phyloP scores from a whole-genome alignment of 257 asterid species.

The Anisodus tanguticus region DNA sequence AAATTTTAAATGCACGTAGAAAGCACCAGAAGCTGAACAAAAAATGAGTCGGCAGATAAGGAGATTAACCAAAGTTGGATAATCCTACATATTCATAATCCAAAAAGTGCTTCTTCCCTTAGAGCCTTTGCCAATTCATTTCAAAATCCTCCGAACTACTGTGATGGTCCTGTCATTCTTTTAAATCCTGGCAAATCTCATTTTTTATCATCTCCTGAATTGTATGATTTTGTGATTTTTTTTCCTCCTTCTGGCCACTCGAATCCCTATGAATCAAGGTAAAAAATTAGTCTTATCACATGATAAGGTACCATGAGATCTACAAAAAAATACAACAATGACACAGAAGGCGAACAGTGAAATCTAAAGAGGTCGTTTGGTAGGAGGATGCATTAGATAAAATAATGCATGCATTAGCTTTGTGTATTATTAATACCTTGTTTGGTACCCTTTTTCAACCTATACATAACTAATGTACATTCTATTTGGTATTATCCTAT shows the following conservation, averaged over 20 bases:
- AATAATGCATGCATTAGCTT: no score
- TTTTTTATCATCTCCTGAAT: neutral
- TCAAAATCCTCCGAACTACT: neutral
- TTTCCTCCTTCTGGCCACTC: neutral
- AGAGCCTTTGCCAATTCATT: neutral
- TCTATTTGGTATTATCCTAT: no score
- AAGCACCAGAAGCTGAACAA: neutral
- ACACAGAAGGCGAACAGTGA: neutral
- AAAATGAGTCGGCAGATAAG: neutral
- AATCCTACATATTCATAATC: neutral
- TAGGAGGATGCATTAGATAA: no score
- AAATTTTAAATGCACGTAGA: neutral
- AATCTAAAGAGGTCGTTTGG: neutral
- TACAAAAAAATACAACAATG: neutral
- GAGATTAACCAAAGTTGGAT: conserved; percentile 7
- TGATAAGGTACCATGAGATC: neutral
- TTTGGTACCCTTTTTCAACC: no score
- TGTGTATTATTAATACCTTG: no score
- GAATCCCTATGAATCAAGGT: neutral
- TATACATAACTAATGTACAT: no score
- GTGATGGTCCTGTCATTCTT: no score
- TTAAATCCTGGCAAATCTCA: neutral
- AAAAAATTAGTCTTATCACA: neutral
- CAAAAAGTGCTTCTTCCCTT: neutral
- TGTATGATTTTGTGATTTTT: neutral